Conservation (phyloP, 805 yeast genomes). For the Zygoascus ofunaensis region DNA sequence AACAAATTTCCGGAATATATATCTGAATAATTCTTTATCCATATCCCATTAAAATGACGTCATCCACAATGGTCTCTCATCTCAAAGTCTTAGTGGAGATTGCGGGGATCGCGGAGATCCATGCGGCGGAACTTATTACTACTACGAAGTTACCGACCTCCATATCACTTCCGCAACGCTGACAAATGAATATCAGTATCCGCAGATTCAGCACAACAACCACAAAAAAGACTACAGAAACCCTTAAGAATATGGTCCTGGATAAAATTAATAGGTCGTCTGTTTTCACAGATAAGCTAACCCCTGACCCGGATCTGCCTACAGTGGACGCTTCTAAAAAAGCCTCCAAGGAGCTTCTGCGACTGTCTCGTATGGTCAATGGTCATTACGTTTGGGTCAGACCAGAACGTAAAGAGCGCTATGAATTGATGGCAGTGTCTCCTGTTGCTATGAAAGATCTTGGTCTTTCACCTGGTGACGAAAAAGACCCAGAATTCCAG, state of each 20-base stretch:
- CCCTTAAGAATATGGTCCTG: background rate
- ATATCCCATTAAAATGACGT: too few relatives aligned
- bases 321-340: slow-evolving; percentile 28
- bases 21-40: too few relatives aligned
- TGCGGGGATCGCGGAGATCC: too few relatives aligned
- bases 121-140: too few relatives aligned
- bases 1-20: too few relatives aligned
- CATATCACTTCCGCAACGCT: too few relatives aligned
- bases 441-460: slow-evolving; percentile 52
- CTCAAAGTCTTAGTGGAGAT: too few relatives aligned
- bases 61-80: too few relatives aligned
- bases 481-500: slow-evolving; percentile 38
- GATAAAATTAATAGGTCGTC: slow-evolving; percentile 19
- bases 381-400: slow-evolving; percentile 68
- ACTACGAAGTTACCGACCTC: too few relatives aligned
- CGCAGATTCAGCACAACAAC: too few relatives aligned
- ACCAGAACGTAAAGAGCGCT: slow-evolving; percentile 47
- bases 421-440: slow-evolving; percentile 47
- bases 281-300: slow-evolving; percentile 26
- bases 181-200: too few relatives aligned
- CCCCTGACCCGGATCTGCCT: slow-evolving; percentile 34
- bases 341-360: slow-evolving; percentile 31
- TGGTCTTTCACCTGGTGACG: slow-evolving; percentile 38
- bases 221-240: too few relatives aligned
- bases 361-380: slow-evolving; percentile 42